Percentiles rank a stretch among this genome's conserved stretches.
Evolutionary conservation across 2,329 filamentous ascomycete genomes (phyloP).

Genomic region (Nigrograna mackinnonii): DNA sequence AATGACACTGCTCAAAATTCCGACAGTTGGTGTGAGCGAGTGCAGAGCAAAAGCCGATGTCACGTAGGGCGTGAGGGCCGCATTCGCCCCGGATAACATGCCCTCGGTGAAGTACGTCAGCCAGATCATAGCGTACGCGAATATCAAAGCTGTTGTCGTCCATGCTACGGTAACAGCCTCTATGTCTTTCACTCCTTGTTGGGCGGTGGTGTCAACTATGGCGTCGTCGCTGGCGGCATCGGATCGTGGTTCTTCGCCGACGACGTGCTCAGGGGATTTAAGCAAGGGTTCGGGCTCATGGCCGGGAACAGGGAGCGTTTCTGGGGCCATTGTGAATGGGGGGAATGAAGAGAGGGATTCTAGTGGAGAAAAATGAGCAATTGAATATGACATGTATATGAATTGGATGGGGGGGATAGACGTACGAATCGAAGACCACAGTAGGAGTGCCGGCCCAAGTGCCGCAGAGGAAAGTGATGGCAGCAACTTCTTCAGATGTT

Average conservation of each 20-base stretch:
- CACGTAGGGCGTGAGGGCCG: conserved; percentile 40
- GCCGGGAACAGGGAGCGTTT: no score
- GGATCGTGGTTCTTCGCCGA: not conserved
- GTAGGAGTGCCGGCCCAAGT: no score
- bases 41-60: conserved; percentile 36
- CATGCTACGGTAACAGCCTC: conserved; percentile 39
- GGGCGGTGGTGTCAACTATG: conserved; percentile 5
- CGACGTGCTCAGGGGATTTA: no score
- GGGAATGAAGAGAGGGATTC: no score
- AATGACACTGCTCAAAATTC: conserved; percentile 35
- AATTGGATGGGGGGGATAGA: no score
- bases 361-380: no score
- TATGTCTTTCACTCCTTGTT: conserved; percentile 33
- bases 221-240: not conserved
- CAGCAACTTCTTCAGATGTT: no score
- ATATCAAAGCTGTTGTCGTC: conserved; percentile 27
- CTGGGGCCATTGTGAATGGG: no score
- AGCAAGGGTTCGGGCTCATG: no score
- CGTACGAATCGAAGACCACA: no score
- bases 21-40: conserved; percentile 34
- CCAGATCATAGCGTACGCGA: conserved; percentile 41
- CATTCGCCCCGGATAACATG: conserved; percentile 42
- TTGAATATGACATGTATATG: no score
- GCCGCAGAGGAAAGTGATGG: no score
- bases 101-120: conserved; percentile 51